These are phyloP conservation scores for Cladosporium phlei DNA, from an alignment of 2,329 filamentous ascomycete genomes.

Conservation along the genomic window DNA sequence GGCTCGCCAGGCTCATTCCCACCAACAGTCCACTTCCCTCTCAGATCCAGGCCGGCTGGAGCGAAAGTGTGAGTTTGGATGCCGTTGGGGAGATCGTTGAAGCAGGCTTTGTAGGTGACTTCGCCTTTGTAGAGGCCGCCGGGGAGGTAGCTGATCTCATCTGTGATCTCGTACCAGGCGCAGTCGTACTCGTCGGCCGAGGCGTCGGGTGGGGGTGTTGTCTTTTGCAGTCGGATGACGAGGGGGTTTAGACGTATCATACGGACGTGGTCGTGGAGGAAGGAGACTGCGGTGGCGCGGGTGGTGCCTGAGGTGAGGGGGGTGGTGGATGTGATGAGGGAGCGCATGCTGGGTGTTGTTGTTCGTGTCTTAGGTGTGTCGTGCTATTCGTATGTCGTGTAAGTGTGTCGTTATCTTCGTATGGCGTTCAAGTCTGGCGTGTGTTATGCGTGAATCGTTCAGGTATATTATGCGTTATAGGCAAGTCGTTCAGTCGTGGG, in stretches of 20 bases:
- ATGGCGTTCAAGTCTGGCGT: too few species aligned
- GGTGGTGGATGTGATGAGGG: constrained; percentile 71
- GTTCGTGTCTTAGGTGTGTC: too few species aligned
- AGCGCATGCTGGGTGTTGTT: too few species aligned
- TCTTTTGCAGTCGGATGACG: constrained; percentile 65
- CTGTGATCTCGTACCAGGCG: constrained; percentile 74
- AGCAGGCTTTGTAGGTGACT: constrained; percentile 74
- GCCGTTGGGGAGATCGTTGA: constrained; percentile 67
- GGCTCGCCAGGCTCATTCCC: constrained; percentile 69
- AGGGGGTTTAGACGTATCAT: constrained; percentile 90
- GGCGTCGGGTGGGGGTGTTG: constrained; percentile 62
- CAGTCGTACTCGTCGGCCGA: constrained; percentile 64
- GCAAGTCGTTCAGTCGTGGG: too few species aligned
- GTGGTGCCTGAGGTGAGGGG: constrained; percentile 66
- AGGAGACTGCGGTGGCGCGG: constrained; percentile 65
- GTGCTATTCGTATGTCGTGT: too few species aligned
- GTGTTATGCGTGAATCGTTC: too few species aligned
- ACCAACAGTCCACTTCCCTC: constrained; percentile 70
- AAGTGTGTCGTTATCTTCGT: too few species aligned
- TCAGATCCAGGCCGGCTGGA: constrained; percentile 74
- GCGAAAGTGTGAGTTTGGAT: constrained; percentile 81
- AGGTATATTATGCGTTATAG: too few species aligned
- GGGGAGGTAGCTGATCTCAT: constrained; percentile 71
- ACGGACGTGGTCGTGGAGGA: constrained; percentile 70
- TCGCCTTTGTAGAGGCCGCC: constrained; percentile 60